A percentile compares a stretch with the other conserved stretches of the same genome.
Conservation (phyloP, 768 basidiomycete genomes). For the Chalciporus pseudorubinellus region DNA sequence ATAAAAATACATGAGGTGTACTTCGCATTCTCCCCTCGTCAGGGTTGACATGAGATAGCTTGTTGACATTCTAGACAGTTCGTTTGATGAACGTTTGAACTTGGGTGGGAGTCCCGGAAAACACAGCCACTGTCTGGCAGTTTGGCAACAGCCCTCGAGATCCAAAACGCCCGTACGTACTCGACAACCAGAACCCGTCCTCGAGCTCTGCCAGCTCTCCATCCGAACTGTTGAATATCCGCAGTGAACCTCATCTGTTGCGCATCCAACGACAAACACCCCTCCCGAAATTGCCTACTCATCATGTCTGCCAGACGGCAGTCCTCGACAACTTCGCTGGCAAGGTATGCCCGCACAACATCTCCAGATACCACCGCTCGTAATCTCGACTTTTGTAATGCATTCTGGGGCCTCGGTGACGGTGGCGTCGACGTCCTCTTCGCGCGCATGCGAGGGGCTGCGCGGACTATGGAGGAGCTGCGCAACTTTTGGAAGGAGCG, state of each 20-base stretch:
- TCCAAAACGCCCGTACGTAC: not conserved
- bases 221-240: not conserved
- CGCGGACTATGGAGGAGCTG: constrained; percentile 86
- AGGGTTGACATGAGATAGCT: no score
- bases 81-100: no score
- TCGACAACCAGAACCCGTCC: not conserved
- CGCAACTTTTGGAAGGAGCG: constrained; percentile 91
- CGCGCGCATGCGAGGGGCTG: constrained; percentile 82
- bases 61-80: no score
- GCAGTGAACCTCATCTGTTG: constrained; percentile 22
- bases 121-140: constrained; percentile 21
- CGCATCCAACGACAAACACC: constrained; percentile 11
- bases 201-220: not conserved
- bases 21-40: no score
- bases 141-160: constrained; percentile 5
- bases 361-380: constrained; percentile 45
- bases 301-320: constrained; percentile 74
- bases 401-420: constrained; percentile 91
- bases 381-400: constrained; percentile 89
- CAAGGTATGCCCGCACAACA: constrained; percentile 59
- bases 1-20: no score
- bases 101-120: not conserved
- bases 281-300: constrained; percentile 9
- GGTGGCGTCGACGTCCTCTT: constrained; percentile 89
- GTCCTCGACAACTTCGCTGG: constrained; percentile 78